Conservation (phyloP, 1,284 basidiomycete species). For the Hemileia vastatrix region DNA sequence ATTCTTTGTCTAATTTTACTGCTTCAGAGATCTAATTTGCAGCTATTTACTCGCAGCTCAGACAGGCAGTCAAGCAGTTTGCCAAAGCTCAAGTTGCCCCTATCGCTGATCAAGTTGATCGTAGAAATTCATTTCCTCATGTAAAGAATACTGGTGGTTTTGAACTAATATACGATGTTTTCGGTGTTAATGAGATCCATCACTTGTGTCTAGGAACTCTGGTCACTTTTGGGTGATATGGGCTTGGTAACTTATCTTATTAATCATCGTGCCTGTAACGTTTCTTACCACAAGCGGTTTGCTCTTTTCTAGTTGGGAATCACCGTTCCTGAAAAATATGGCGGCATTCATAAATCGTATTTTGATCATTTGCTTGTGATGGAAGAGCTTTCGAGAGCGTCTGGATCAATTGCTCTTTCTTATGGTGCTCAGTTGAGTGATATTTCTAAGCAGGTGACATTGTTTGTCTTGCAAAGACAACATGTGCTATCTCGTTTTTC, state of each 20-base stretch:
- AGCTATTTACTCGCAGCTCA: too few species aligned
- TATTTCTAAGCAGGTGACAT: too few species aligned
- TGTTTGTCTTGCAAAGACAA: neutral
- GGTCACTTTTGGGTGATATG: constrained; percentile 82
- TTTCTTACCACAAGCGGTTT: neutral
- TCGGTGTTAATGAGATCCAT: neutral
- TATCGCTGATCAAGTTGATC: constrained; percentile 16
- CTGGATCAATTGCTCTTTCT: constrained; percentile 78
- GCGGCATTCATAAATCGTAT: constrained; percentile 70
- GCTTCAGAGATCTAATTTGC: too few species aligned
- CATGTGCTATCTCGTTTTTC: neutral
- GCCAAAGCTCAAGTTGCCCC: constrained; percentile 8
- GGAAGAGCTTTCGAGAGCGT: constrained; percentile 81
- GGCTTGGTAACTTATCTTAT: constrained; percentile 42
- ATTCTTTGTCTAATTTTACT: too few species aligned
- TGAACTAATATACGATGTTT: neutral
- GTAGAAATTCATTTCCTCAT: constrained; percentile 14
- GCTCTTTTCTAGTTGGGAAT: constrained; percentile 53
- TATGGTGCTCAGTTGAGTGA: constrained; percentile 85
- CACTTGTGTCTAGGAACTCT: constrained; percentile 57
- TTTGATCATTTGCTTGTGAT: constrained; percentile 80
- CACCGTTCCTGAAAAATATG: constrained; percentile 67
- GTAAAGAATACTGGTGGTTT: neutral
- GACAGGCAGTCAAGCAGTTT: constrained; percentile 8
- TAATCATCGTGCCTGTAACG: neutral